Evolutionary conservation across 805 yeast species (phyloP).

Genomic region (Saccharomycopsis schoenii): DNA sequence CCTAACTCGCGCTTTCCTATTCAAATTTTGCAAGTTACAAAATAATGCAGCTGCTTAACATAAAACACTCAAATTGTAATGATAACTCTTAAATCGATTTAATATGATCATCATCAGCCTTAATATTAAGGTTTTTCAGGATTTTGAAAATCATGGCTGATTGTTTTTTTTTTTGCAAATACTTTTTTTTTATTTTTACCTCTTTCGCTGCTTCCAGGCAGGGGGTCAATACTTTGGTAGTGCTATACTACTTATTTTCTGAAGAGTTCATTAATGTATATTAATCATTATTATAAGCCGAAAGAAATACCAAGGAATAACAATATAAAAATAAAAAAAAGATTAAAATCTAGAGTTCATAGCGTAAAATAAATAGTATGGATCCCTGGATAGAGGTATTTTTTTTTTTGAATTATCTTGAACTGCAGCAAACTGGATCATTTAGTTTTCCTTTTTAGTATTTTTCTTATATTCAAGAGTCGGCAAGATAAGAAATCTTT

Average conservation of each 20-base stretch:
- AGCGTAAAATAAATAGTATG: neutral
- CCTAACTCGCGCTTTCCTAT: too few species aligned
- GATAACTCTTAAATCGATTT: too few species aligned
- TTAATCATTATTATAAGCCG: neutral
- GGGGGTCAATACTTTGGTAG: too few species aligned
- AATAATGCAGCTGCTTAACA: too few species aligned
- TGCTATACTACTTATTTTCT: neutral
- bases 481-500: slow-evolving; percentile 7
- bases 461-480: slow-evolving; percentile 2
- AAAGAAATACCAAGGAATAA: neutral
- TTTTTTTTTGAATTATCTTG: too few species aligned
- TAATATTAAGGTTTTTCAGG: neutral
- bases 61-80: too few species aligned
- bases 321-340: neutral
- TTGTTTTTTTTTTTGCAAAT: neutral
- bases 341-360: neutral
- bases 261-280: neutral
- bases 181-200: too few species aligned
- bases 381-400: too few species aligned
- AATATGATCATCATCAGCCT: too few species aligned
- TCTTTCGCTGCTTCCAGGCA: too few species aligned
- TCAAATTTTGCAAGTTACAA: too few species aligned
- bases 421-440: neutral
- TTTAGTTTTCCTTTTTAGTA: neutral
- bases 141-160: too few species aligned